Base-by-base conservation (phyloP, 495 filamentous ascomycete species). In the Xylaria scruposa region DNA sequence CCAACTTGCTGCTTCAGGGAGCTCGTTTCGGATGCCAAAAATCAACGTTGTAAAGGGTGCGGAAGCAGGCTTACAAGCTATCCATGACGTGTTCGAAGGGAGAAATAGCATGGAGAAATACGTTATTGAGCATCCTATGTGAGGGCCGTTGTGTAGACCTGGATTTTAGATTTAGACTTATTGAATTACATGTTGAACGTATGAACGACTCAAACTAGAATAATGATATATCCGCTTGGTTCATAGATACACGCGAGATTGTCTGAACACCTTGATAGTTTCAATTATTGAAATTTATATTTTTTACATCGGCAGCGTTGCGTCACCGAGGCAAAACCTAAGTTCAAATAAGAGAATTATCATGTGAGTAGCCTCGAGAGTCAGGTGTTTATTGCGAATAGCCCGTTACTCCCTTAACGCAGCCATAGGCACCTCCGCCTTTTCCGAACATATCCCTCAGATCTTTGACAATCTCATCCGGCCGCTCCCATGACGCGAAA, bases 401-500 rank as follows among this genome's bases (percentile, higher is more conserved):
- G n/a, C 79, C 83, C 6, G 78, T 69, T 9, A 82, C 79, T n/a
- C 74, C 81, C 70, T 73, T 76, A 17, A 78, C 72, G 7, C 76
- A 69, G 33, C 71, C 68, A 53, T 74, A 77, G 36, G 77, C 78
- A 36, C 78, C 79, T 3, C 79, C 78, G 13, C 69, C 74, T 56
- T 76, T 76, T 33, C 79, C 83, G 77, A 91, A 90, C 88, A 92
- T 92, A 44, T 72, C 77, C 68, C 80, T 80, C 63, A 92, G 76
- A 79, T 93, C 91, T 3, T 70, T 76, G 0, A 85, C 85, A 47
- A 92, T 79, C 17, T 77, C 78, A 6, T 90, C 80, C 7, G 91
- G 90, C 33, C 79, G 73, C 72, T 92, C 91, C 78, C 85, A 88
- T 0, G 90, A 85, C 5, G 88, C 88, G 78, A 92, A 92, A 79